Evolutionary conservation across 2,329 filamentous ascomycete species (phyloP), one percentile per base, ranked within the genome.

Genomic region (Aspergillus puulaauensis): DNA sequence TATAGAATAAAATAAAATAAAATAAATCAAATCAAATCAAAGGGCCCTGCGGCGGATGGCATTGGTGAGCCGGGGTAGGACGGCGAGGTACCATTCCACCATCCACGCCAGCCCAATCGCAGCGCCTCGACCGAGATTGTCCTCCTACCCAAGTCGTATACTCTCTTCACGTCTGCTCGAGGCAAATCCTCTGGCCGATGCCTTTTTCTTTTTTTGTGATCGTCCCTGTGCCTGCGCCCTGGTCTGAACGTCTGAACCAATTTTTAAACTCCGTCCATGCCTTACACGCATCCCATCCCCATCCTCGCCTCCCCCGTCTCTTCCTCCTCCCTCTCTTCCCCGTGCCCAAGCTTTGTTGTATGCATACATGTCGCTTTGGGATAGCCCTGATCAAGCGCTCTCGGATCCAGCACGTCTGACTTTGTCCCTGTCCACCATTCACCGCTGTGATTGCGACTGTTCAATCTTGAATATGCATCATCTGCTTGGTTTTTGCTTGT

Each of bases 381-480:
- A 51, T 59, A 61, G 52, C 51, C 61, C 57, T 58, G 61, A 14
- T 44, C 54, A 31, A 57, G 48, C 55, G 39, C 48, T 58, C 52
- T 24, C 46, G 50, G 33, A 58, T 53, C 44, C 58, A 56, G 27
- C 27, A 31, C 27, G 27, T 11, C 27, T 9, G 27, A 31, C 27
- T 31, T 31, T 9, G 27, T 52, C 57, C 67, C 67, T 65, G 43
- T 60, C 35, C 17, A 33, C 54, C 24, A 45, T 45, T 21, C 21
- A 24, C 43, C 43, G 27, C 27, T 31, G 27, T 31, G 9, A 31
- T 31, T 60, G 53, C 41, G 15, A 56, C 67, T 73, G 64, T 67
- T 64, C 70, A 62, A 56, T 54, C 60, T 67, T 64, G 75, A 78
- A 75, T 73, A 82, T 82, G 80, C 79, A 81, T 79, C 79, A 81